phyloP scores from a whole-genome alignment of 805 yeast species.

The Tetrapisispora namnaoensis region DNA sequence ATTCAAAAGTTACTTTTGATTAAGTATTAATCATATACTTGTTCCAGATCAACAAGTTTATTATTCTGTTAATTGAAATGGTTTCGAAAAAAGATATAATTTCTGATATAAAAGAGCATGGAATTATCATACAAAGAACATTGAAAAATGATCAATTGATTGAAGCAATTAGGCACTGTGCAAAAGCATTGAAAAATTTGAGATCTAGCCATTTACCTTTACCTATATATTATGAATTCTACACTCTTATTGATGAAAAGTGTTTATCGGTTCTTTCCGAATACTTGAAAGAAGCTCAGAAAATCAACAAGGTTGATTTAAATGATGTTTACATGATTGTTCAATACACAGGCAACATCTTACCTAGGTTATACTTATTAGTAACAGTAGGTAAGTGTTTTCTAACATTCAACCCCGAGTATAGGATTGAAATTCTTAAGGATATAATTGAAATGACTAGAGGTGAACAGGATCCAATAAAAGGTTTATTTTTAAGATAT shows the following conservation, averaged over 20 bases:
- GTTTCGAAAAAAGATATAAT: background rate
- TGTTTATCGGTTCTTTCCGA: slow-evolving; percentile 59
- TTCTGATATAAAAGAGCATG: slow-evolving; percentile 52
- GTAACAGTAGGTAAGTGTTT: slow-evolving; percentile 89
- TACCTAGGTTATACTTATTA: slow-evolving; percentile 90
- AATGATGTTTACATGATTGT: slow-evolving; percentile 90
- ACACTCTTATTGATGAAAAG: slow-evolving; percentile 66
- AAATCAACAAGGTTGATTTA: slow-evolving; percentile 48
- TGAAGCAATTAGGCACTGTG: slow-evolving; percentile 83
- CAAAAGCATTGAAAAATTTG: slow-evolving; percentile 70
- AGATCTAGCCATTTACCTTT: slow-evolving; percentile 70
- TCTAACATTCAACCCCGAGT: slow-evolving; percentile 68
- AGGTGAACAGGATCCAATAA: slow-evolving; percentile 90
- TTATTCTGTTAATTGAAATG: background rate
- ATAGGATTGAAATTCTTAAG: slow-evolving; percentile 75
- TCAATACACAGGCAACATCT: slow-evolving; percentile 87
- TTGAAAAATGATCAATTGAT: slow-evolving; percentile 60
- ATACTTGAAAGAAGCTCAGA: slow-evolving; percentile 58
- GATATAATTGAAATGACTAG: slow-evolving; percentile 98
- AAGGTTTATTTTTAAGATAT: slow-evolving; percentile 85
- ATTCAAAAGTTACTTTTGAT: too few relatives aligned
- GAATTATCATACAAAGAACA: slow-evolving; percentile 64
- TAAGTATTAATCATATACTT: too few relatives aligned
- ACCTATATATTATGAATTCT: slow-evolving; percentile 86
- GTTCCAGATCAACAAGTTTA: background rate